These are phyloP conservation scores for Trametes maxima DNA, from an alignment of 768 basidiomycete species.

Conservation along the genomic window DNA sequence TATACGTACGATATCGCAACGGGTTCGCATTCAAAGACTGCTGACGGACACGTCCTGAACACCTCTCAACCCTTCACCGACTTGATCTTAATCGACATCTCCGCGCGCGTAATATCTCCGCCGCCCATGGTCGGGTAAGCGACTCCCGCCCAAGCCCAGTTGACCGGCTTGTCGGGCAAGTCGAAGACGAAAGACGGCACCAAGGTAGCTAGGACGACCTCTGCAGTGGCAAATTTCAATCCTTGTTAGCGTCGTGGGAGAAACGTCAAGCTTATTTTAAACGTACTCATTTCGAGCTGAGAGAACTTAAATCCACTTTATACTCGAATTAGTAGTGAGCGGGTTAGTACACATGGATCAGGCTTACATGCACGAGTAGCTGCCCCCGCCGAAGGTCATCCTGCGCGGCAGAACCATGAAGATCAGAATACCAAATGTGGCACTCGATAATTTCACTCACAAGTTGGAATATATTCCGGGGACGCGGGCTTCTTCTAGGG, in stretches of 20 bases:
- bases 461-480: constrained; percentile 23
- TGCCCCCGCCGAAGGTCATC: constrained; percentile 23
- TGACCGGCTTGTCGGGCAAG: constrained; percentile 14
- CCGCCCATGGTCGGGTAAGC: constrained; percentile 12
- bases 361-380: constrained; percentile 24
- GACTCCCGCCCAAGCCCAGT: constrained; percentile 13
- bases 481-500: constrained; percentile 14
- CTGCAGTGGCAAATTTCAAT: constrained; percentile 3
- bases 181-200: constrained; percentile 20
- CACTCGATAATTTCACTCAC: constrained; percentile 1
- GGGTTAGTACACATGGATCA: too few species aligned
- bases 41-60: too few species aligned
- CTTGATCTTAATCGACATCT: too few species aligned
- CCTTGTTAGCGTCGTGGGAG: background rate
- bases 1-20: too few species aligned
- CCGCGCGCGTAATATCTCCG: background rate
- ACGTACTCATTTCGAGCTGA: constrained; percentile 25
- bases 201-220: constrained; percentile 15
- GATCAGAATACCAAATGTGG: too few species aligned
- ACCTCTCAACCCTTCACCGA: too few species aligned
- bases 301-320: constrained; percentile 26
- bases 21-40: too few species aligned
- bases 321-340: too few species aligned
- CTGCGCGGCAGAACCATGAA: background rate
- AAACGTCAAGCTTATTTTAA: background rate